A percentile compares a stretch with the other conserved stretches of the same genome.
These are phyloP conservation scores for Alnus glutinosa DNA, from an alignment of 306 rosid genomes.

Conservation along the genomic window DNA sequence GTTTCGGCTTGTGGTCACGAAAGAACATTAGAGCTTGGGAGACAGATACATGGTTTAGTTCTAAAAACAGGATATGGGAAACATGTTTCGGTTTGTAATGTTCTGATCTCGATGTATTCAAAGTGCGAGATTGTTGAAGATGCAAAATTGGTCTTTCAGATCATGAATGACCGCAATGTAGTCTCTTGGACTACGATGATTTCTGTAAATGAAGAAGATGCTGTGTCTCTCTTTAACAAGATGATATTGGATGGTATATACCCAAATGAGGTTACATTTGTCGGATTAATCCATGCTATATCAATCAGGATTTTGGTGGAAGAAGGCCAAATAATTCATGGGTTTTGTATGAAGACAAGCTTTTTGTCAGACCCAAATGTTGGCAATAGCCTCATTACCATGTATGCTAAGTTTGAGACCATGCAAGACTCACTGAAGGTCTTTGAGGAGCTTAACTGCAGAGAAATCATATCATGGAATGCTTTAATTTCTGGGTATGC, in stretches of 20 bases:
- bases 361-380: slow-evolving; percentile 52
- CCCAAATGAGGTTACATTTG: slow-evolving; percentile 79
- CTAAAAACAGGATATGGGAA: slow-evolving; percentile 59
- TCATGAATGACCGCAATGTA: slow-evolving; percentile 59
- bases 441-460: slow-evolving; percentile 65
- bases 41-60: slow-evolving; percentile 64
- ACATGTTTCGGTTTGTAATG: slow-evolving; percentile 65
- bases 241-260: slow-evolving; percentile 68
- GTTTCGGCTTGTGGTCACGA: slow-evolving; percentile 77
- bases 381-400: slow-evolving; percentile 78
- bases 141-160: slow-evolving; percentile 55
- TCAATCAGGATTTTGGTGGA: slow-evolving; percentile 48
- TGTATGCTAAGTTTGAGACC: slow-evolving; percentile 74
- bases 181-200: slow-evolving; percentile 86
- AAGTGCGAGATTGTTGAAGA: slow-evolving; percentile 62
- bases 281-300: slow-evolving; percentile 70
- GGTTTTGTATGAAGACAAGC: slow-evolving; percentile 55
- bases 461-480: slow-evolving; percentile 80
- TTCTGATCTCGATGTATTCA: slow-evolving; percentile 73
- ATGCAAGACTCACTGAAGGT: slow-evolving; percentile 64
- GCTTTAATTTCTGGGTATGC: slow-evolving; percentile 85
- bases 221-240: slow-evolving; percentile 51
- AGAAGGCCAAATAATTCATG: slow-evolving; percentile 68
- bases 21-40: slow-evolving; percentile 59
- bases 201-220: slow-evolving; percentile 65